These are phyloP conservation scores for Schizosaccharomyces lindneri DNA, from an alignment of 805 yeast species.

Conservation along the genomic window DNA sequence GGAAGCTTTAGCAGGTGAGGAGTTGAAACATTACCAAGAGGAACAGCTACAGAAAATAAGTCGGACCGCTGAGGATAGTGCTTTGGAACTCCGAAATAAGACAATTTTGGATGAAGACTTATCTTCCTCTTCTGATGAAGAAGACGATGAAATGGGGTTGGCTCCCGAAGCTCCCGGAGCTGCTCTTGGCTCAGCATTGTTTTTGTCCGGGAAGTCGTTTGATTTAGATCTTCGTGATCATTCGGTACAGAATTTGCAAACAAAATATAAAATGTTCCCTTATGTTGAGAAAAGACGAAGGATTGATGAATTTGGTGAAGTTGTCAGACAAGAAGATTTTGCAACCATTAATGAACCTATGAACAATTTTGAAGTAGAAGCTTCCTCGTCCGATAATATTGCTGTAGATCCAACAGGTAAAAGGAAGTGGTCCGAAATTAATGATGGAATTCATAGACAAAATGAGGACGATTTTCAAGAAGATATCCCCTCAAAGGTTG, in stretches of 20 bases:
- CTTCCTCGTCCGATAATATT: conserved; percentile 18
- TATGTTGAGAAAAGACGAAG: conserved; percentile 25
- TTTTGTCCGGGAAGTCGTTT: neutral
- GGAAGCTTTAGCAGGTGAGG: conserved; percentile 15
- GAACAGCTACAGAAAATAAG: conserved; percentile 8
- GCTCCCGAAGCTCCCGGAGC: neutral
- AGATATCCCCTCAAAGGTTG: conserved; percentile 6
- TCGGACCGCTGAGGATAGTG: conserved; percentile 12
- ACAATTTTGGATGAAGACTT: conserved; percentile 16
- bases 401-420: conserved; percentile 3
- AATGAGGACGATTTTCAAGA: neutral
- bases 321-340: conserved; percentile 42
- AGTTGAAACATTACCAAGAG: conserved; percentile 12
- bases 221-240: conserved; percentile 1
- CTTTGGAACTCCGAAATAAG: conserved; percentile 16
- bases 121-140: conserved; percentile 8
- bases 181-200: neutral
- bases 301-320: conserved; percentile 70
- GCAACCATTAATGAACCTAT: conserved; percentile 18
- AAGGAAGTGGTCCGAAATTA: conserved; percentile 4
- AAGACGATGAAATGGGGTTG: conserved; percentile 13
- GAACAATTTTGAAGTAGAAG: conserved; percentile 10
- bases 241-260: neutral
- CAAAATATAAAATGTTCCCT: conserved; percentile 36
- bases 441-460: neutral